Conservation (phyloP, 257 asterid species). For the Solanum pennellii region DNA sequence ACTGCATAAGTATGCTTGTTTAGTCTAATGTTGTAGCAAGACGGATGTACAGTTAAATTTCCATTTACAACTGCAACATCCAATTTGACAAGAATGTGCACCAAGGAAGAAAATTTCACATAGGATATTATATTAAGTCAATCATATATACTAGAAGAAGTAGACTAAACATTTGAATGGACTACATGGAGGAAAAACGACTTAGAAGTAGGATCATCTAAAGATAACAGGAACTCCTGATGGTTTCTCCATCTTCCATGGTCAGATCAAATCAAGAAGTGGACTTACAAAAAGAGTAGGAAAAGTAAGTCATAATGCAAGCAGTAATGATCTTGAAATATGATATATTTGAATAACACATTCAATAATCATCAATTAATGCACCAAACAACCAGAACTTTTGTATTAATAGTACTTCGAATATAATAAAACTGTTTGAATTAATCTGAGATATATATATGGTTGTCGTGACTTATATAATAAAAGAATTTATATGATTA, state of each 20-base stretch:
- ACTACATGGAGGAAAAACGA: background rate
- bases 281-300: background rate
- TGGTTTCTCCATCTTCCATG: background rate
- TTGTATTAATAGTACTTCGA: background rate
- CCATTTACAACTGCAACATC: background rate
- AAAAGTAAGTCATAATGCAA: background rate
- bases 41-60: background rate
- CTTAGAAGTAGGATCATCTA: background rate
- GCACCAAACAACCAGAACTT: background rate
- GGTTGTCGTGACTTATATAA: background rate
- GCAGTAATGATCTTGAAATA: background rate
- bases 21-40: background rate
- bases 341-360: background rate
- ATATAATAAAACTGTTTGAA: background rate
- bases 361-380: background rate
- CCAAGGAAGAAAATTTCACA: background rate
- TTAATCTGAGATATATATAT: background rate
- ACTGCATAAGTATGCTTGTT: constrained; percentile 25
- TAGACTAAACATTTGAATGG: background rate
- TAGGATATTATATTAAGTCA: background rate
- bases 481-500: background rate
- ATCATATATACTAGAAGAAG: background rate
- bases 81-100: background rate
- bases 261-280: background rate
- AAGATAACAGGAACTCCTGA: background rate